A percentile compares a stretch with the other conserved stretches of the same genome.
Conservation (phyloP, 2,329 filamentous ascomycete species). For the Xylaria sp. region DNA sequence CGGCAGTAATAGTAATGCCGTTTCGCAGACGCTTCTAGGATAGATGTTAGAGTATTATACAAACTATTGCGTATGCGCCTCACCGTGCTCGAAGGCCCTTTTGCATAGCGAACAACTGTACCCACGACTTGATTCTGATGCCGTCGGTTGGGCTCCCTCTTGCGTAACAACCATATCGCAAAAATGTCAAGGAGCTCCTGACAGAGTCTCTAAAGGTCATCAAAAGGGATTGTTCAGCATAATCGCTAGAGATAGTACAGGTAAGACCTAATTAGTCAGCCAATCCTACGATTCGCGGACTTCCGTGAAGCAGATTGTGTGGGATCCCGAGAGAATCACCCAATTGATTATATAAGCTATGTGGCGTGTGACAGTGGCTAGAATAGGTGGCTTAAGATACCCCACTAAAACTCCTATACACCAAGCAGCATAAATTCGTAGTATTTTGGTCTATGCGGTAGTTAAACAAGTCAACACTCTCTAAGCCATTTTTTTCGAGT, state of each 20-base stretch:
- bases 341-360: no score
- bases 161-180: neutral
- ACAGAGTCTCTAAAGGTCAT: neutral
- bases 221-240: neutral
- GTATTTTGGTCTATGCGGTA: no score
- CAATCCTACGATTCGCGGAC: neutral
- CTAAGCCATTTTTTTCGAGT: no score
- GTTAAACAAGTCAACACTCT: no score
- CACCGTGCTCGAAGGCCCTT: conserved; percentile 10
- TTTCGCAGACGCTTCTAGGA: conserved; percentile 4
- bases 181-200: neutral
- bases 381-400: no score
- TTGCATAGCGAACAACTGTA: conserved; percentile 6
- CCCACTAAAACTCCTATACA: no score
- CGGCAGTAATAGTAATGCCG: conserved; percentile 17
- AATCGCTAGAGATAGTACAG: neutral
- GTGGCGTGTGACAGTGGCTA: no score
- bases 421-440: no score
- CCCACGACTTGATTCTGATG: neutral
- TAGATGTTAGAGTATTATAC: neutral
- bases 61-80: neutral
- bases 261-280: neutral
- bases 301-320: conserved; percentile 2
- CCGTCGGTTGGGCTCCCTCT: neutral
- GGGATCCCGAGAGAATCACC: no score